Percentiles rank a stretch among this genome's conserved stretches.
phyloP scores from a whole-genome alignment of 306 rosid species.

The Adenanthera pavonina region DNA sequence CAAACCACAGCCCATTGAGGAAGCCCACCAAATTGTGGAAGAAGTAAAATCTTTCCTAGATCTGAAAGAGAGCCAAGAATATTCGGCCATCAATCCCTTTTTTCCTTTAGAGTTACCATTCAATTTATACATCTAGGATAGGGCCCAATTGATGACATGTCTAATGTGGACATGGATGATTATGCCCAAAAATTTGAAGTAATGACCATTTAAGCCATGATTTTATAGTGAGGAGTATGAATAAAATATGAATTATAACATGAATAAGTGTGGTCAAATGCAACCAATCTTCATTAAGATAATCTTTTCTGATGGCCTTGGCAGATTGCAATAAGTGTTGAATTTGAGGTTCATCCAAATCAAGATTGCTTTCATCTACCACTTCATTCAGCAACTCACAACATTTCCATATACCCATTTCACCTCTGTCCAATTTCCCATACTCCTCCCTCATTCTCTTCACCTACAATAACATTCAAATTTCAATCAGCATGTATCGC shows the following conservation, averaged over 20 bases:
- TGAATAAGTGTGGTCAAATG: conserved; percentile 76
- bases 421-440: conserved; percentile 51
- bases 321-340: conserved; percentile 67
- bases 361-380: conserved; percentile 46
- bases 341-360: conserved; percentile 73
- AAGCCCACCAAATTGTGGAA: conserved; percentile 64
- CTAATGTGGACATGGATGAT: conserved; percentile 7
- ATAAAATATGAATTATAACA: conserved; percentile 36
- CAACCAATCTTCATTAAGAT: conserved; percentile 38
- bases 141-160: background rate
- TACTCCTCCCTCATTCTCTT: conserved; percentile 59
- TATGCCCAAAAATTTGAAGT: background rate
- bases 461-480: no score
- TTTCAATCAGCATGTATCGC: background rate
- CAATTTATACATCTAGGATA: background rate
- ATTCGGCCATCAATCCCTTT: background rate
- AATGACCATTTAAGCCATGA: background rate
- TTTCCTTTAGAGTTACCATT: background rate
- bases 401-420: conserved; percentile 77
- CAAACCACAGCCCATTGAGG: conserved; percentile 86
- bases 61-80: conserved; percentile 18
- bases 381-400: conserved; percentile 68
- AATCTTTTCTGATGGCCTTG: conserved; percentile 66
- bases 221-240: background rate
- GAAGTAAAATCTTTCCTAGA: conserved; percentile 58